A percentile compares a stretch with the other conserved stretches of the same genome.
These are phyloP conservation scores for Russula sp. DNA, from an alignment of 768 basidiomycete species.

Conservation along the genomic window DNA sequence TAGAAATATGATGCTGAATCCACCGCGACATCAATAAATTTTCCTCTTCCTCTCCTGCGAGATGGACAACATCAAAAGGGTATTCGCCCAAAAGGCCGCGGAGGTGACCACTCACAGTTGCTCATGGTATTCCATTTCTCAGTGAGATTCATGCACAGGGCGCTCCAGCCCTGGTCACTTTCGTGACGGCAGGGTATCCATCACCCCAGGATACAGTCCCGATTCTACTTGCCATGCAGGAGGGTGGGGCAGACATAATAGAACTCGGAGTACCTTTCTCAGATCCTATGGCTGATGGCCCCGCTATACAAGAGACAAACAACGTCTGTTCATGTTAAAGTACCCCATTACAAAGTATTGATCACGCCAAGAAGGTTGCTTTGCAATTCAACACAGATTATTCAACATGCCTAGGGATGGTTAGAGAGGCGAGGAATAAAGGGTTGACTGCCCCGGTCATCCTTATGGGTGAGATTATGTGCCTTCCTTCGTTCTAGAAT, in stretches of 20 bases:
- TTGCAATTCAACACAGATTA: conserved; percentile 79
- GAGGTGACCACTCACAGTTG: conserved; percentile 35
- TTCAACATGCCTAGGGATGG: conserved; percentile 59
- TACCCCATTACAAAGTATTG: not conserved
- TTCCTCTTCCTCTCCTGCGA: not conserved
- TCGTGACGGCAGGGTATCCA: conserved; percentile 94
- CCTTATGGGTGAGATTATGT: conserved; percentile 70
- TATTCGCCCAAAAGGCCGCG: conserved; percentile 60
- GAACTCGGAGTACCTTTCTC: conserved; percentile 95
- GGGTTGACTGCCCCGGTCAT: conserved; percentile 83
- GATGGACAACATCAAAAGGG: conserved; percentile 69
- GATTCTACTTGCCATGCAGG: conserved; percentile 85
- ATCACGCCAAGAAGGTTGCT: conserved; percentile 54
- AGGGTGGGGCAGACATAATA: conserved; percentile 89
- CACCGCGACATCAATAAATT: not conserved
- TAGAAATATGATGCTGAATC: not conserved
- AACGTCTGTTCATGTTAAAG: conserved; percentile 50
- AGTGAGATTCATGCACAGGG: conserved; percentile 36
- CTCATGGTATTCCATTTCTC: not conserved
- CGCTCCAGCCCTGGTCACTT: conserved; percentile 67
- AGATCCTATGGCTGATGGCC: conserved; percentile 95
- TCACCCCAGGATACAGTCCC: conserved; percentile 73
- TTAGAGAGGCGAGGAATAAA: conserved; percentile 72
- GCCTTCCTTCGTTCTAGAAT: not conserved
- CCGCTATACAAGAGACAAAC: conserved; percentile 88